Base-by-base conservation (phyloP, 2,329 filamentous ascomycete species). In the Colletotrichum melonis region DNA sequence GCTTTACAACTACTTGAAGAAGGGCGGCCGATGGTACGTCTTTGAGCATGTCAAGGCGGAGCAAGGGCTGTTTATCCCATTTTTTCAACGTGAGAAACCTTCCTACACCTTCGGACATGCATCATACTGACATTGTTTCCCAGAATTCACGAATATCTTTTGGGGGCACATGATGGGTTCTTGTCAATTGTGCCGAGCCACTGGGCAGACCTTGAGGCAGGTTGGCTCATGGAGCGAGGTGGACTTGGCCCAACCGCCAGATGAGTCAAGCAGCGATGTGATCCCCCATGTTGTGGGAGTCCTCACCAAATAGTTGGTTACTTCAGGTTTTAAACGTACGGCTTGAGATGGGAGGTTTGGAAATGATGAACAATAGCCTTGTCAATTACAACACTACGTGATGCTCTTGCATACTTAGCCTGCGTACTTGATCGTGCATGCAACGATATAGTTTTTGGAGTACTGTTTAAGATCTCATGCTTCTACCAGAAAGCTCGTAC, bases 1-100 rank as follows among this genome's bases (percentile, higher is more conserved):
- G 75, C 78, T 89, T 35, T 89, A 88, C 78, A 77, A 80, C 22
- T 83, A 85, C 66, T 79, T 90, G 58, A 88, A 86, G 78, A 84
- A 85, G 2, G 88, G 88, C 8, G 88, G 88, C 0, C 80, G 84
- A 32, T 88, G 87, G 86, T 86, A 88, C 70, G 84, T 88, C 2
- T 89, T 84, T 73, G 88, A 90, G 79, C 88, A 90, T 75, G 85
- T 89, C 12, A 74, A 76, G 64, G 77, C 76, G 58, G 78, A 79
- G 52, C 67, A 76, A 16, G 80, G 80, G 14, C 79, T 79, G 80
- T 76, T 75, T 14, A 83, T 86, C 75, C 60, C 73, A 14, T 35
- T 76, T 19, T 87, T 86, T 77, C 85, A 87, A 74, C 76, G 84
- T 85, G 64, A 78, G 83, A 12, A 5, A 2, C 26, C 54, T 14